Percentiles rank a stretch among this genome's conserved stretches.
Evolutionary conservation across 495 filamentous ascomycete genomes (phyloP).

Genomic region (Lindgomyces ingoldianus): DNA sequence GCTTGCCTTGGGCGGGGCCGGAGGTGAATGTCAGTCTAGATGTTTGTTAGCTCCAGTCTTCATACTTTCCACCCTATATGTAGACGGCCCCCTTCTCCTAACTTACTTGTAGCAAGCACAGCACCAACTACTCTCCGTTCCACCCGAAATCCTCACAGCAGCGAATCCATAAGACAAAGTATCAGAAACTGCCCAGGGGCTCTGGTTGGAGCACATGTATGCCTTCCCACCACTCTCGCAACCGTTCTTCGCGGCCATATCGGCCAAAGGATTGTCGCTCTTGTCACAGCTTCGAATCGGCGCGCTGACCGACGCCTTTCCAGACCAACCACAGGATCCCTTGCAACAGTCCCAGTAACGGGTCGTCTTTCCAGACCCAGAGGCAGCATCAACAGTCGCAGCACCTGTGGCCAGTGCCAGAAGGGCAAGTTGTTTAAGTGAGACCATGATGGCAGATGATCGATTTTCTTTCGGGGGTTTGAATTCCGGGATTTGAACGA

Average conservation of each 20-base stretch:
- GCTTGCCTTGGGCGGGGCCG: constrained; percentile 57
- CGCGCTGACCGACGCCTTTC: constrained; percentile 54
- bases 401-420: constrained; percentile 27
- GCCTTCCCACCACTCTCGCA: constrained; percentile 58
- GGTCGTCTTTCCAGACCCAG: constrained; percentile 54
- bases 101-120: constrained; percentile 64
- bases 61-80: background rate
- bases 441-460: constrained; percentile 22
- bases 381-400: constrained; percentile 34
- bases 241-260: constrained; percentile 43
- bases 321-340: constrained; percentile 63
- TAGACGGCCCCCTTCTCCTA: too few relatives aligned
- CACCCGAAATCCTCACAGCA: constrained; percentile 57
- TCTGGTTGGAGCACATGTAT: constrained; percentile 64
- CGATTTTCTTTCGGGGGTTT: background rate
- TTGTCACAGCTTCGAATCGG: constrained; percentile 60
- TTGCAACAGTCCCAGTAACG: constrained; percentile 76
- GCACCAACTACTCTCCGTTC: constrained; percentile 61
- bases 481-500: background rate
- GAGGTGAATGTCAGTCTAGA: constrained; percentile 59
- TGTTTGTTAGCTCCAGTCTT: background rate
- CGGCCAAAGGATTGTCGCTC: constrained; percentile 53
- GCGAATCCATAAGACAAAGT: constrained; percentile 63
- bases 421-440: constrained; percentile 27
- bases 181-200: constrained; percentile 63